phyloP scores from a whole-genome alignment of 805 yeast genomes.

The Lipomyces mesembrius region DNA sequence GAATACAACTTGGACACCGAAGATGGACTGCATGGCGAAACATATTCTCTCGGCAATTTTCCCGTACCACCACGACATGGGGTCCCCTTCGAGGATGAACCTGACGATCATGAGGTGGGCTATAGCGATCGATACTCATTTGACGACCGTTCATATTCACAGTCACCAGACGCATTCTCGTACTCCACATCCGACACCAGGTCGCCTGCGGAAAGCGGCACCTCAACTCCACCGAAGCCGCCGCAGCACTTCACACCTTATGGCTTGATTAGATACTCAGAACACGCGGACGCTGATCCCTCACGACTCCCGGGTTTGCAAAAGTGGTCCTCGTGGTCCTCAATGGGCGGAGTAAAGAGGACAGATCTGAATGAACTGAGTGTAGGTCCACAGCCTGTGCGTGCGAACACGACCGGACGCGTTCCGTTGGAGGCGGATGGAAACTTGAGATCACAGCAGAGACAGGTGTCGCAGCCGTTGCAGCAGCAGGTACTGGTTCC shows the following conservation, averaged over 20 bases:
- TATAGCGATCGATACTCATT: background rate
- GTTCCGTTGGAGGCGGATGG: conserved; percentile 17
- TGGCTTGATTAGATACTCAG: conserved; percentile 1
- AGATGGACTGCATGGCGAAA: background rate
- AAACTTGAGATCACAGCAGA: conserved; percentile 3
- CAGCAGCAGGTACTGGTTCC: background rate
- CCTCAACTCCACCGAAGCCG: conserved; percentile 12
- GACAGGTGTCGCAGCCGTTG: background rate
- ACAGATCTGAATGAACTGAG: background rate
- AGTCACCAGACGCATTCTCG: conserved; percentile 5
- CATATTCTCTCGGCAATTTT: background rate
- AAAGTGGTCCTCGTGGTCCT: conserved; percentile 15
- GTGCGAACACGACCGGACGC: conserved; percentile 25
- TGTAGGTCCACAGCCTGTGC: conserved; percentile 12
- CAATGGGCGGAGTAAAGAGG: background rate
- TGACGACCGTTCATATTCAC: conserved; percentile 2
- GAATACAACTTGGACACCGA: background rate
- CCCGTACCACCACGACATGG: conserved; percentile 1
- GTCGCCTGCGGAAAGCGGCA: background rate
- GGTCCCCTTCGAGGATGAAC: background rate
- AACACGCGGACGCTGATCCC: background rate
- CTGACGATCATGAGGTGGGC: background rate
- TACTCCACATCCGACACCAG: background rate
- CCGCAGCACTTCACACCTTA: conserved; percentile 3
- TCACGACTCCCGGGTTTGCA: conserved; percentile 11